Conservation (phyloP, 2,329 filamentous ascomycete species). For the Fusarium virguliforme region DNA sequence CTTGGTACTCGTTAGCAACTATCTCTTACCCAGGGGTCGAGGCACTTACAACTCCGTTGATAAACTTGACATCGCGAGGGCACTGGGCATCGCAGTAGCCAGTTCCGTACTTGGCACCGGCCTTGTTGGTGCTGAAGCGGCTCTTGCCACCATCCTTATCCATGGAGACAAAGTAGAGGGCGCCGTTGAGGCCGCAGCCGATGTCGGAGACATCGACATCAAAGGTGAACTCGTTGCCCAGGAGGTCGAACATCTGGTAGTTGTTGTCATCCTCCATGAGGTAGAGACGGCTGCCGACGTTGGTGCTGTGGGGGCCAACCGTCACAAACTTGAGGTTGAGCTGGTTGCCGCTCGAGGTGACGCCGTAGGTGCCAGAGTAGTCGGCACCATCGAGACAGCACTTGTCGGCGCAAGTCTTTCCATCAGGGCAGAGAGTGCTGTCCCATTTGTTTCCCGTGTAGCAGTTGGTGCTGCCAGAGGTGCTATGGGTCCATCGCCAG, state of each 20-base stretch:
- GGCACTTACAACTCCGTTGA: constrained; percentile 64
- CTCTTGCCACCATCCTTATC: constrained; percentile 69
- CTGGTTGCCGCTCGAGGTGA: constrained; percentile 66
- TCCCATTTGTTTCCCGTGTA: constrained; percentile 70
- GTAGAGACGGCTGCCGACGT: constrained; percentile 73
- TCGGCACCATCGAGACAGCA: constrained; percentile 71
- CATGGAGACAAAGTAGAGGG: constrained; percentile 78
- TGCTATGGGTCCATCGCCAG: constrained; percentile 73
- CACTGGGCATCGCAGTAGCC: constrained; percentile 70
- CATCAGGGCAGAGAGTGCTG: constrained; percentile 58
- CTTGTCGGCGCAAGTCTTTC: constrained; percentile 62
- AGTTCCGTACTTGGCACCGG: constrained; percentile 73
- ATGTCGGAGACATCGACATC: constrained; percentile 80
- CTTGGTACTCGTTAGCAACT: constrained; percentile 55
- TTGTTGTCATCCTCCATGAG: constrained; percentile 73
- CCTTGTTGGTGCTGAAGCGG: constrained; percentile 67
- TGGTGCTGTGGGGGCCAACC: constrained; percentile 63
- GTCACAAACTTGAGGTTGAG: constrained; percentile 73
- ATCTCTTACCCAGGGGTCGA: constrained; percentile 7
- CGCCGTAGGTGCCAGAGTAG: constrained; percentile 68
- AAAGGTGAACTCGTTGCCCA: constrained; percentile 80
- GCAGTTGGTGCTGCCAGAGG: constrained; percentile 67
- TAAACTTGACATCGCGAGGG: constrained; percentile 71
- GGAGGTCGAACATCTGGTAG: constrained; percentile 77
- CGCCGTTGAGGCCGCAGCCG: constrained; percentile 80